These are phyloP conservation scores for Penicillium canescens DNA, from an alignment of 495 filamentous ascomycete genomes.

Conservation along the genomic window DNA sequence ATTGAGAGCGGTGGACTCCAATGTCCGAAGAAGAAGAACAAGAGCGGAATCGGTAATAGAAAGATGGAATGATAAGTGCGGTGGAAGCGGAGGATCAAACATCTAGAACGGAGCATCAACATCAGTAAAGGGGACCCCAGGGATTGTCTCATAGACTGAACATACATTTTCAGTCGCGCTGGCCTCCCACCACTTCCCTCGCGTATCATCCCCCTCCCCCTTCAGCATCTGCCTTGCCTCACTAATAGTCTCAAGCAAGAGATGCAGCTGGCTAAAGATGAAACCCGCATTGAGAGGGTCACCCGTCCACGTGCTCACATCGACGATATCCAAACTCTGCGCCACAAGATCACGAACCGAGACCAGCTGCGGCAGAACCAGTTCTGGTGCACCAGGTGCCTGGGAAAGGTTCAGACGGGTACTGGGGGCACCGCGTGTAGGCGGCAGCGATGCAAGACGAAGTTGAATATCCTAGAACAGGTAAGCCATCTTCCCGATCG, in stretches of 20 bases:
- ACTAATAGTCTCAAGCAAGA: slow-evolving; percentile 72
- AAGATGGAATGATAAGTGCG: slow-evolving; percentile 70
- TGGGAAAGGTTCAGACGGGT: slow-evolving; percentile 58
- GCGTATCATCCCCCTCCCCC: slow-evolving; percentile 48
- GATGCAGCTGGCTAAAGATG: slow-evolving; percentile 75
- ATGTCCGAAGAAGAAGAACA: slow-evolving; percentile 74
- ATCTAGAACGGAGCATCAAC: slow-evolving; percentile 19
- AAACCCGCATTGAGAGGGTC: slow-evolving; percentile 61
- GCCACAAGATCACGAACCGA: slow-evolving; percentile 73
- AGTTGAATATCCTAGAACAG: slow-evolving; percentile 48
- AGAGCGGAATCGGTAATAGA: slow-evolving; percentile 76
- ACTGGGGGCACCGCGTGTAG: slow-evolving; percentile 43
- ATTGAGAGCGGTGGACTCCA: slow-evolving; percentile 63
- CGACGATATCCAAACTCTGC: slow-evolving; percentile 73
- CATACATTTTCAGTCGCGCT: slow-evolving; percentile 53
- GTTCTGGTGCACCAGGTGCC: slow-evolving; percentile 46
- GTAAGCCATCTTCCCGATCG: neutral
- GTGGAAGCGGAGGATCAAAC: slow-evolving; percentile 60
- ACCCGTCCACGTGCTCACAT: slow-evolving; percentile 69
- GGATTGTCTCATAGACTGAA: neutral
- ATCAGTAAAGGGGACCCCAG: neutral
- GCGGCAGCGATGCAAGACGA: slow-evolving; percentile 48
- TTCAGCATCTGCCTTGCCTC: slow-evolving; percentile 61
- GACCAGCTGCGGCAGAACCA: slow-evolving; percentile 67
- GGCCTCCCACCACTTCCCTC: slow-evolving; percentile 59